These are phyloP conservation scores for Ananas comosus DNA, from an alignment of 176 grass and related monocot species.

Conservation along the genomic window DNA sequence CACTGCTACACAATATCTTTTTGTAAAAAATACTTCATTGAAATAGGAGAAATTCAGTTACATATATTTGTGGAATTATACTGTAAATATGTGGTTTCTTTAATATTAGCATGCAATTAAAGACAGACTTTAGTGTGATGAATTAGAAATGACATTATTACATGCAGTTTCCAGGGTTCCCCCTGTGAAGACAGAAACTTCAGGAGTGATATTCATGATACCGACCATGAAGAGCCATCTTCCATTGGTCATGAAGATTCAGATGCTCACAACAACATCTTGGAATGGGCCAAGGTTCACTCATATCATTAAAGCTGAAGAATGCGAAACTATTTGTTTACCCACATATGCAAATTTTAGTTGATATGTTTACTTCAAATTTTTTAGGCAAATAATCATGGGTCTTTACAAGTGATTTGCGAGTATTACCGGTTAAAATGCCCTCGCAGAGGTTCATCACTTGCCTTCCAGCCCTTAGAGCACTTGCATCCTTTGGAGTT, in stretches of 20 bases:
- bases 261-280: conserved; percentile 49
- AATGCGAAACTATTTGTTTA: conserved; percentile 7
- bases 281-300: conserved; percentile 91
- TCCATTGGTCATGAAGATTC: conserved; percentile 71
- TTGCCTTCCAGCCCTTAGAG: conserved; percentile 90
- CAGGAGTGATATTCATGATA: conserved; percentile 42
- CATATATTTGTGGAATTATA: too few species aligned
- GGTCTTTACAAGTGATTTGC: conserved; percentile 84
- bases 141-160: conserved; percentile 7
- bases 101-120: neutral
- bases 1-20: too few species aligned
- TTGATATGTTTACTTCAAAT: conserved; percentile 17
- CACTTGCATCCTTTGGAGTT: conserved; percentile 87
- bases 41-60: too few species aligned
- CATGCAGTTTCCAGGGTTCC: conserved; percentile 50
- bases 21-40: too few species aligned
- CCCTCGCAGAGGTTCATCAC: conserved; percentile 67
- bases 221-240: conserved; percentile 76
- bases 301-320: neutral
- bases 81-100: too few species aligned
- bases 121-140: neutral
- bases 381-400: conserved; percentile 77
- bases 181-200: conserved; percentile 58
- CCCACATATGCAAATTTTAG: conserved; percentile 14
- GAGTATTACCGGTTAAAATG: conserved; percentile 76